These are phyloP conservation scores for Elaeis oleifera DNA, from an alignment of 202 grass and related monocot genomes.

Conservation along the genomic window DNA sequence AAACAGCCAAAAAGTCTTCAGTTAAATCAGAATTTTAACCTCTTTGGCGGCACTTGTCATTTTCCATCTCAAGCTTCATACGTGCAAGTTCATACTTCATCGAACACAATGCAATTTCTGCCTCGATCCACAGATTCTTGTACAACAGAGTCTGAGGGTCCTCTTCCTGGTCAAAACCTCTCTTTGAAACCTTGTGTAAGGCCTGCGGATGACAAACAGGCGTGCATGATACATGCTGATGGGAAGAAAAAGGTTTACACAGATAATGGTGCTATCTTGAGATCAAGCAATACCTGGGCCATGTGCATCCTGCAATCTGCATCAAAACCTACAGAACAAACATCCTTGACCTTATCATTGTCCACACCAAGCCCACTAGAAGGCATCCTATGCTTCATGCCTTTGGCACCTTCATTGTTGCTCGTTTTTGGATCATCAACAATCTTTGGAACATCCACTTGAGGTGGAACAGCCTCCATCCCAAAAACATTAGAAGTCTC, in stretches of 20 bases:
- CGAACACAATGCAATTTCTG: conserved; percentile 44
- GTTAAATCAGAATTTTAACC: conserved; percentile 17
- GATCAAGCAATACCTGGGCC: conserved; percentile 20
- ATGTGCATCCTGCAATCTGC: conserved; percentile 25
- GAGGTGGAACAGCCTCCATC: too few relatives aligned
- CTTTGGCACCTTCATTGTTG: background rate
- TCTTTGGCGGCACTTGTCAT: conserved; percentile 18
- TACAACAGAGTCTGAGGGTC: conserved; percentile 31
- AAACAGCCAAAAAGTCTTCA: conserved; percentile 1
- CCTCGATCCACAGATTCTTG: conserved; percentile 52
- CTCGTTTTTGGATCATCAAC: conserved; percentile 14
- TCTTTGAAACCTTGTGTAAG: conserved; percentile 34
- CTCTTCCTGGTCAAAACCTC: conserved; percentile 11
- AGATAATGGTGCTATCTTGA: background rate
- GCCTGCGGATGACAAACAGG: conserved; percentile 27
- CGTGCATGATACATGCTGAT: background rate
- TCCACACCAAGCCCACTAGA: conserved; percentile 5
- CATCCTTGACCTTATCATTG: conserved; percentile 6
- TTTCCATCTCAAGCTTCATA: conserved; percentile 24
- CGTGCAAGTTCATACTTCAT: conserved; percentile 51
- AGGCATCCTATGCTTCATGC: background rate
- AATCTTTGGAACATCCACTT: conserved; percentile 19
- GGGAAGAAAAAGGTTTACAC: background rate
- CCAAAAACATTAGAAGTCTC: too few relatives aligned
- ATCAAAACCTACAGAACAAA: conserved; percentile 19